Evolutionary conservation across 1,139 yeast species (phyloP).

Genomic region (Suhomyces terraborum): DNA sequence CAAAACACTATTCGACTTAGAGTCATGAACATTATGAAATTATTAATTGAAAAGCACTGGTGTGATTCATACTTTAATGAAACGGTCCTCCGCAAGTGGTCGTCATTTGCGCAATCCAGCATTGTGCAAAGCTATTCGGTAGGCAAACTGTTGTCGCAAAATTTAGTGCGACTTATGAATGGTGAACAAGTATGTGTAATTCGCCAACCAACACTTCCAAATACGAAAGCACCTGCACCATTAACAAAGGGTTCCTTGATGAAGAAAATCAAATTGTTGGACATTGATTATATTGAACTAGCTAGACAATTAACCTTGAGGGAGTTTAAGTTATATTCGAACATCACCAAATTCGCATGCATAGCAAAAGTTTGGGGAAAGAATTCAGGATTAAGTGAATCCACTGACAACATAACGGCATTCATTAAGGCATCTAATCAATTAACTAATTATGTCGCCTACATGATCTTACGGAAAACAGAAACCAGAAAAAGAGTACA

Average conservation of each 20-base stretch:
- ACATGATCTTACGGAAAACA: slow-evolving; percentile 63
- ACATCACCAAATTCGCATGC: slow-evolving; percentile 74
- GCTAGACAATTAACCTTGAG: slow-evolving; percentile 85
- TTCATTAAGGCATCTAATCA: slow-evolving; percentile 83
- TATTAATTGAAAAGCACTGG: slow-evolving; percentile 80
- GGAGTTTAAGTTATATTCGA: slow-evolving; percentile 69
- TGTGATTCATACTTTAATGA: slow-evolving; percentile 59
- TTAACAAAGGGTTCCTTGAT: slow-evolving; percentile 36
- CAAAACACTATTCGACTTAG: slow-evolving; percentile 66
- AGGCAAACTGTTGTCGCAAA: slow-evolving; percentile 31
- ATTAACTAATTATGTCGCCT: slow-evolving; percentile 82
- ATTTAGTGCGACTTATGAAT: slow-evolving; percentile 28
- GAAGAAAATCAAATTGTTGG: slow-evolving; percentile 54
- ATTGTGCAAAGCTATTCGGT: slow-evolving; percentile 45
- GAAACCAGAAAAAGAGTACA: slow-evolving; percentile 72
- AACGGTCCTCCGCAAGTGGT: slow-evolving; percentile 52
- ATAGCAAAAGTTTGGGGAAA: slow-evolving; percentile 79
- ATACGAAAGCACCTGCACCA: slow-evolving; percentile 45
- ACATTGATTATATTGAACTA: slow-evolving; percentile 72
- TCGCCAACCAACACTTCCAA: slow-evolving; percentile 33
- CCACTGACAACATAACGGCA: slow-evolving; percentile 55
- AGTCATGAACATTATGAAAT: slow-evolving; percentile 70
- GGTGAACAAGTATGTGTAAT: slow-evolving; percentile 38
- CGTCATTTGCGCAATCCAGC: slow-evolving; percentile 55
- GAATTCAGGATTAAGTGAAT: slow-evolving; percentile 59